Percentiles rank a stretch among this genome's conserved stretches.
Evolutionary conservation across 768 basidiomycete genomes (phyloP).

Genomic region (Lactarius evosmus): DNA sequence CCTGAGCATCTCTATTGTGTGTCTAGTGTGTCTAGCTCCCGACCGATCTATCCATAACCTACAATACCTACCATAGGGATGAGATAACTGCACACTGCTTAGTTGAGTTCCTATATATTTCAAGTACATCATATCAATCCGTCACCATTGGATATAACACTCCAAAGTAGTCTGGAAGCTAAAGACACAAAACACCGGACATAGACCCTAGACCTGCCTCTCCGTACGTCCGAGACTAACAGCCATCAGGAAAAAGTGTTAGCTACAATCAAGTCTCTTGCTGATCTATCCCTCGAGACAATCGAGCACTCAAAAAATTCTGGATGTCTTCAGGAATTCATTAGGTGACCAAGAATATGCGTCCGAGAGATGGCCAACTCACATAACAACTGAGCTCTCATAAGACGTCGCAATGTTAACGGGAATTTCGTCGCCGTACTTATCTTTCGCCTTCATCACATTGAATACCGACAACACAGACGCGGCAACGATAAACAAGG

Average conservation of each 20-base stretch:
- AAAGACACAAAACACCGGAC: too few species aligned
- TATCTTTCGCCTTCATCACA: constrained; percentile 22
- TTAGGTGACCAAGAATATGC: neutral
- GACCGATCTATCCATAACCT: too few species aligned
- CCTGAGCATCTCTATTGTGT: too few species aligned
- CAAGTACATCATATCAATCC: too few species aligned
- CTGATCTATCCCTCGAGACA: constrained; percentile 12
- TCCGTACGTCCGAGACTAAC: neutral
- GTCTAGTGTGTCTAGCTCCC: too few species aligned
- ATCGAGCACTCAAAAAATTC: constrained; percentile 19
- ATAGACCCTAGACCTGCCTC: too few species aligned
- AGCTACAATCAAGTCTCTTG: constrained; percentile 13
- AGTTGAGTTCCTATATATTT: too few species aligned
- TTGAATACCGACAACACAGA: constrained; percentile 20
- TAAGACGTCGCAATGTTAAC: neutral
- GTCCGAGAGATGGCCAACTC: neutral
- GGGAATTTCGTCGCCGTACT: constrained; percentile 17
- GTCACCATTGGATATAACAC: too few species aligned
- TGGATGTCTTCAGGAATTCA: constrained; percentile 9
- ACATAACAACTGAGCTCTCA: neutral
- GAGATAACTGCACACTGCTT: too few species aligned
- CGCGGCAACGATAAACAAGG: constrained; percentile 22
- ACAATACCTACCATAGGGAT: too few species aligned
- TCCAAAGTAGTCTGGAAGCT: too few species aligned
- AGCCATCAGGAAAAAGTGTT: neutral